Base-by-base conservation (phyloP, 1,139 yeast species). In the Wickerhamomyces sp. region DNA sequence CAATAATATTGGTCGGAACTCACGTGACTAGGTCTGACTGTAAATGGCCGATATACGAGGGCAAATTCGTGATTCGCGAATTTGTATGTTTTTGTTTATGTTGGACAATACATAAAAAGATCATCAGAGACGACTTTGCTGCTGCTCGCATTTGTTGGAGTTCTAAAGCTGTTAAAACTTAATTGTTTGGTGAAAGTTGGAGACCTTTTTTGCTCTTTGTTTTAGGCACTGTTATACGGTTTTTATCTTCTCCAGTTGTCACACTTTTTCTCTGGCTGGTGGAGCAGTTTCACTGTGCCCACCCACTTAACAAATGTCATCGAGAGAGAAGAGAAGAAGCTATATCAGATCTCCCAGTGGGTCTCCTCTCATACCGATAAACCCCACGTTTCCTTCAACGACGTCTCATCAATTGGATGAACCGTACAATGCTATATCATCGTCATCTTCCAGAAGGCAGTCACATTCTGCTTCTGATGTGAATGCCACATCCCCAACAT, bases 281-380 rank as follows among this genome's bases (percentile, higher is more conserved):
- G n/a, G n/a, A n/a, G n/a, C n/a, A n/a, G n/a, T n/a, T n/a, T n/a
- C n/a, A n/a, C n/a, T n/a, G n/a, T 7, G 24, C 24, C 24, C 27
- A 24, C n/a, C 27, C 10, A 16, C 18, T 10, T 17, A 28, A 8
- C 10, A 17, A 28, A 30, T 30, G 33, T 25, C 44, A 10, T 39
- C 32, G 29, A 43, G 35, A 37, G 47, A 42, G 42, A 49, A 46
- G 34, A 51, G 56, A 40, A 38, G 54, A 21, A 52, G 56, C 26
- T 40, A 38, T 26, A 44, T 52, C 34, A 47, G 51, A 13, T 42
- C 42, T 13, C 25, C 43, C 27, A 42, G 43, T 24, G 56, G 56
- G 12, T 50, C 54, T 35, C 56, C 58, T 41, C 47, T 54, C 18
- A 49, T 54, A 37, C 56, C 58, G 24, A 50, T 51, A 19, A 49